Evolutionary conservation across 2,329 filamentous ascomycete genomes (phyloP).

Genomic region (Torrubiellomyces zombiae): DNA sequence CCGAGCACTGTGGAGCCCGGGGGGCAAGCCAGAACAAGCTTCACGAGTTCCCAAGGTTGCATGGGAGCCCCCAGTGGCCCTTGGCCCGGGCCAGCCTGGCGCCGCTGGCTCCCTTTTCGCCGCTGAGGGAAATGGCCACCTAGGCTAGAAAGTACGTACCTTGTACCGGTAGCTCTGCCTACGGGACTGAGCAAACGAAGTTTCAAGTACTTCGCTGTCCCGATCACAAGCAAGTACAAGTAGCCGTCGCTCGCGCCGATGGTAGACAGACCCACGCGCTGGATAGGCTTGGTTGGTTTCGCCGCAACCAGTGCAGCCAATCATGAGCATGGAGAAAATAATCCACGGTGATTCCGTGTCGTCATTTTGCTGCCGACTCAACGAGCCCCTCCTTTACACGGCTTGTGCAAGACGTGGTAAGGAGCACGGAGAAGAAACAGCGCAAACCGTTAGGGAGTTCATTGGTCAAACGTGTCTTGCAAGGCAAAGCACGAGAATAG

Average conservation of each 20-base stretch:
- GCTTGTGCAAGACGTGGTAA: constrained; percentile 2
- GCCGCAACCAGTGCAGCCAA: constrained; percentile 7
- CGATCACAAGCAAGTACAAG: neutral
- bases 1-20: constrained; percentile 5
- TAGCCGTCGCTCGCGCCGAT: neutral
- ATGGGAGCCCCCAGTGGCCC: neutral
- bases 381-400: constrained; percentile 2
- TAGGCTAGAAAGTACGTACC: too few species aligned
- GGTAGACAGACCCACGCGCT: too few species aligned
- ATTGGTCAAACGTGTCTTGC: neutral
- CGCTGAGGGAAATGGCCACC: too few species aligned
- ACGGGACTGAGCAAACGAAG: neutral
- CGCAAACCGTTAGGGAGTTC: neutral
- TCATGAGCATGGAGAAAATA: constrained; percentile 11
- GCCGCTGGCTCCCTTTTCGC: neutral
- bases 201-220: neutral
- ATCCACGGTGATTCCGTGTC: constrained; percentile 6
- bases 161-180: too few species aligned
- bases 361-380: constrained; percentile 5
- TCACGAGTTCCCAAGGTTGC: too few species aligned
- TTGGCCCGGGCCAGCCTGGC: neutral
- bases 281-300: neutral
- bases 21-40: constrained; percentile 1
- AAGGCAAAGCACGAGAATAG: too few species aligned
- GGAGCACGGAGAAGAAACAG: constrained; percentile 2